Conservation (phyloP, 2,329 filamentous ascomycete species). For the Neonectria hederae region DNA sequence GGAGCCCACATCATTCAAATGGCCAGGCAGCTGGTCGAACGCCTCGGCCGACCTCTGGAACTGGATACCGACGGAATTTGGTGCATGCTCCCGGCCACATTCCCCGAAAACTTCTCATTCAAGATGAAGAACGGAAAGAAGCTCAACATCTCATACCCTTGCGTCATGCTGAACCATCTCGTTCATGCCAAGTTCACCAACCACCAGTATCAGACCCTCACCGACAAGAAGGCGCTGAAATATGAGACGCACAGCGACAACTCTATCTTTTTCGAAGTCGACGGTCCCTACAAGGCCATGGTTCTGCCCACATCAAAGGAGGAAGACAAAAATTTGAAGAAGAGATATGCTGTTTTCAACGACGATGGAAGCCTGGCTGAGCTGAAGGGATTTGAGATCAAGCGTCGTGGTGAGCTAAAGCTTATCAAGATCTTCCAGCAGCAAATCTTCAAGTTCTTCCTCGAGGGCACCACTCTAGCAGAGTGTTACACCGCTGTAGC, state of each 20-base stretch:
- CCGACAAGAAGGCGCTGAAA: constrained; percentile 80
- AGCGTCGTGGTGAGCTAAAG: constrained; percentile 96
- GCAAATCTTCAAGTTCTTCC: constrained; percentile 99
- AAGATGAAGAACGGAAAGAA: constrained; percentile 97
- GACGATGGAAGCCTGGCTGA: constrained; percentile 95
- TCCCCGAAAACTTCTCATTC: constrained; percentile 96
- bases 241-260: constrained; percentile 99
- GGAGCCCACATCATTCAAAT: constrained; percentile 97
- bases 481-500: constrained; percentile 94
- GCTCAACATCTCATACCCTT: constrained; percentile 94
- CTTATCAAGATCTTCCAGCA: constrained; percentile 99
- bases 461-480: constrained; percentile 85
- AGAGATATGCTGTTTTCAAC: constrained; percentile 98
- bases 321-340: constrained; percentile 99
- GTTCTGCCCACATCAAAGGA: constrained; percentile 97
- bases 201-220: constrained; percentile 92
- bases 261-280: constrained; percentile 99
- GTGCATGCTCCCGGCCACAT: constrained; percentile 97
- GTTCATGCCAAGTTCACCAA: constrained; percentile 97
- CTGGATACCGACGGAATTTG: constrained; percentile 99
- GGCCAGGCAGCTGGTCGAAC: constrained; percentile 90
- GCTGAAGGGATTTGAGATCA: constrained; percentile 96
- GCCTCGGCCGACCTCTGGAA: constrained; percentile 91
- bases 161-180: constrained; percentile 98
- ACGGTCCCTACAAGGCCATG: constrained; percentile 98